Percentiles rank a stretch among this genome's conserved stretches.
phyloP scores from a whole-genome alignment of 2,329 filamentous ascomycete species.

The Triangularia setosa region DNA sequence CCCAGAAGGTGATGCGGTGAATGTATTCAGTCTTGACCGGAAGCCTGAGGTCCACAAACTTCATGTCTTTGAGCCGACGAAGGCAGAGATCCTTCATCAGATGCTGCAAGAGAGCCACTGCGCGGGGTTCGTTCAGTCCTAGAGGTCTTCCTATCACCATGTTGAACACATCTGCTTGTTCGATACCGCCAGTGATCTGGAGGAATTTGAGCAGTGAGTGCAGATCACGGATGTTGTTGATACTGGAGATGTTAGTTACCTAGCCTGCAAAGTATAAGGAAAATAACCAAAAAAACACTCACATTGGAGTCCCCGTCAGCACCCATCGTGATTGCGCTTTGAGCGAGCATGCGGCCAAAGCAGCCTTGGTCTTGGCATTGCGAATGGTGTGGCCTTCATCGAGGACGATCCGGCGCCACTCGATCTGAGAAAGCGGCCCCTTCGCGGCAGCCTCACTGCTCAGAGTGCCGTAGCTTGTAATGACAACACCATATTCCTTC shows the following conservation, averaged over 20 bases:
- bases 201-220: slow-evolving; percentile 78
- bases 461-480: slow-evolving; percentile 81
- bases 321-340: slow-evolving; percentile 73
- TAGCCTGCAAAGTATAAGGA: background rate
- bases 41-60: slow-evolving; percentile 75
- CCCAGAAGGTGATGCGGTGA: slow-evolving; percentile 67
- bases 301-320: slow-evolving; percentile 76
- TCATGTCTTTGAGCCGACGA: slow-evolving; percentile 82
- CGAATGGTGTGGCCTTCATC: slow-evolving; percentile 83
- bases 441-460: slow-evolving; percentile 53
- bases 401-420: slow-evolving; percentile 75
- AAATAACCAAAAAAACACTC: slow-evolving; percentile 28
- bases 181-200: slow-evolving; percentile 69
- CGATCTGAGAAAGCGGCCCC: slow-evolving; percentile 43
- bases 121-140: slow-evolving; percentile 50
- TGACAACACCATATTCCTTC: slow-evolving; percentile 66
- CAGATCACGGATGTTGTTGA: slow-evolving; percentile 78
- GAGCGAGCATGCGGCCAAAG: slow-evolving; percentile 64
- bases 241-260: slow-evolving; percentile 38
- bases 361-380: slow-evolving; percentile 69
- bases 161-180: slow-evolving; percentile 71
- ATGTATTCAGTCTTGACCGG: slow-evolving; percentile 75
- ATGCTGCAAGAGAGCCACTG: slow-evolving; percentile 64
- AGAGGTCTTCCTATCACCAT: slow-evolving; percentile 66
- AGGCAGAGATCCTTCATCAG: slow-evolving; percentile 80